Conservation (phyloP, 371 early-diverging fungal species). For the Mucor mucedo region DNA sequence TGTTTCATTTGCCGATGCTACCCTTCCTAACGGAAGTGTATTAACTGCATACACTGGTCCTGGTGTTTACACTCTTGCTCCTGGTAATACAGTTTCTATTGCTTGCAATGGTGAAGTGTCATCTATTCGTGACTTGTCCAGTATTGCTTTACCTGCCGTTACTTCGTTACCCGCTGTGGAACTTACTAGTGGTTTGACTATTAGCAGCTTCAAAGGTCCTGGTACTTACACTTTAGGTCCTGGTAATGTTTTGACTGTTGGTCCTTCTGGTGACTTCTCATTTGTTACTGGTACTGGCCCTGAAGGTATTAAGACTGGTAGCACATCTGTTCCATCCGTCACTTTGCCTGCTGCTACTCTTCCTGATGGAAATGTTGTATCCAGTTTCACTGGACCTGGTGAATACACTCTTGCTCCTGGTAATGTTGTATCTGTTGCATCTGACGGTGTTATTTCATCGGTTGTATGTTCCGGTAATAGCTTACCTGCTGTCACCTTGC, state of each 20-base stretch:
- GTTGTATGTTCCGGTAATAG: not conserved
- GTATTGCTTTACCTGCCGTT: not conserved
- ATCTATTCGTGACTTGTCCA: not conserved
- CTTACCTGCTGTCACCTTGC: not conserved
- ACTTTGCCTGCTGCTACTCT: not conserved
- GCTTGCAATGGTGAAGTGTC: not conserved
- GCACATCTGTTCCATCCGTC: not conserved
- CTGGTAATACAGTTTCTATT: constrained; percentile 1
- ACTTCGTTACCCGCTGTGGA: not conserved
- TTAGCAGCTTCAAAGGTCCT: no score
- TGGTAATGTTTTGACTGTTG: constrained; percentile 12
- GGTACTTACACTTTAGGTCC: not conserved
- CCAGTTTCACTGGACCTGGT: constrained; percentile 9
- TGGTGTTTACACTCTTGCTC: constrained; percentile 3
- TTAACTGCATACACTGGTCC: constrained; percentile 10
- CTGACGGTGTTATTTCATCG: not conserved
- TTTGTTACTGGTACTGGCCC: not conserved
- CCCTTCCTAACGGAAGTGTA: not conserved
- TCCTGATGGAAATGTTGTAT: not conserved
- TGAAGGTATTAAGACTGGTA: no score
- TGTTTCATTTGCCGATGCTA: not conserved
- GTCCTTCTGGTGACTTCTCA: not conserved
- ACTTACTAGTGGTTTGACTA: no score
- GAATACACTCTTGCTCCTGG: constrained; percentile 3
- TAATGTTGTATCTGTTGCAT: not conserved